Conservation (phyloP, 2,329 filamentous ascomycete genomes). For the Helminthosporium solani region DNA sequence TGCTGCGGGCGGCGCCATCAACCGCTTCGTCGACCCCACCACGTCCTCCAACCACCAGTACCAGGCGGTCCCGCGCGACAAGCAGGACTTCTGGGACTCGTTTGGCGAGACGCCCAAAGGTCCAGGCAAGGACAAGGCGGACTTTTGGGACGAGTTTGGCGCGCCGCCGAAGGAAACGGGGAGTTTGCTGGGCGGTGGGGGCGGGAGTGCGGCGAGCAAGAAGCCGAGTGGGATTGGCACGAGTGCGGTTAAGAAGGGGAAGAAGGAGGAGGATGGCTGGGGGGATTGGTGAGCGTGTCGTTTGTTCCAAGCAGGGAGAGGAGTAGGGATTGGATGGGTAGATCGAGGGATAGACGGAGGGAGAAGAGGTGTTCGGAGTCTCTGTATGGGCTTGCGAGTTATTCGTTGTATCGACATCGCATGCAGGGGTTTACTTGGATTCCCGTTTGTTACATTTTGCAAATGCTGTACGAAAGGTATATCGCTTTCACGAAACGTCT, state of each 20-base stretch:
- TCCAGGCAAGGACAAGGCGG: constrained; percentile 52
- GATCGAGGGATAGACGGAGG: too few species aligned
- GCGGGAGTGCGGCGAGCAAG: constrained; percentile 34
- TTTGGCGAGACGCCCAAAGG: constrained; percentile 66
- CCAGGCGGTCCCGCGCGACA: constrained; percentile 56
- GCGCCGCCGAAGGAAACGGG: constrained; percentile 57
- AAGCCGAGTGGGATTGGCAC: constrained; percentile 59
- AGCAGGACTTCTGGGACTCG: constrained; percentile 88
- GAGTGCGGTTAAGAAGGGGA: constrained; percentile 60
- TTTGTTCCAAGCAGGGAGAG: too few species aligned
- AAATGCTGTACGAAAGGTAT: too few species aligned
- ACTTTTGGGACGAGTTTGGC: constrained; percentile 66
- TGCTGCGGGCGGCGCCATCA: constrained; percentile 76
- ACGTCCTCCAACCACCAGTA: constrained; percentile 15
- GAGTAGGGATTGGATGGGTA: too few species aligned
- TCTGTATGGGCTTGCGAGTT: too few species aligned
- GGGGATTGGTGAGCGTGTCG: constrained; percentile 51
- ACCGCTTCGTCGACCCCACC: constrained; percentile 65
- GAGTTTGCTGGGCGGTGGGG: constrained; percentile 48
- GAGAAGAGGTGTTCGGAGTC: too few species aligned
- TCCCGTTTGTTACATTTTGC: too few species aligned
- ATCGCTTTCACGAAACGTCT: too few species aligned
- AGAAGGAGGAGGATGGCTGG: constrained; percentile 59
- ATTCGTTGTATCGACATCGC: too few species aligned
- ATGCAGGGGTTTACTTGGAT: too few species aligned